A percentile compares a stretch with the other conserved stretches of the same genome.
phyloP scores from a whole-genome alignment of 106 monocot genomes.

The Narthecium ossifragum region DNA sequence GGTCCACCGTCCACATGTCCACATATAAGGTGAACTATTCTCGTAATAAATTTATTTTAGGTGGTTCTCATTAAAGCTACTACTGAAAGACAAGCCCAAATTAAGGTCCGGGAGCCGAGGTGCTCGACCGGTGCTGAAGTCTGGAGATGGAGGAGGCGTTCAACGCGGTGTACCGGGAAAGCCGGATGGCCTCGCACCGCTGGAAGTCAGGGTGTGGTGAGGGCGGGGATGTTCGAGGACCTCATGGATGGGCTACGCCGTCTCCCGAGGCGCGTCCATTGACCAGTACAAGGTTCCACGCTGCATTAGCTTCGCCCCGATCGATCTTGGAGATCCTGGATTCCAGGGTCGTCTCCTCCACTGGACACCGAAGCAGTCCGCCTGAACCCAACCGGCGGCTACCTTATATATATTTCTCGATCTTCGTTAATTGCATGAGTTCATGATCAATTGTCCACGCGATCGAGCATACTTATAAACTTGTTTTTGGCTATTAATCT shows the following conservation, averaged over 20 bases:
- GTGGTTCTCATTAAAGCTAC: no score
- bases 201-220: slow-evolving; percentile 81
- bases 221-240: slow-evolving; percentile 76
- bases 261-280: slow-evolving; percentile 77
- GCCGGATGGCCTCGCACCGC: slow-evolving; percentile 71
- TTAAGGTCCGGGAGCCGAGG: background rate
- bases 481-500: no score
- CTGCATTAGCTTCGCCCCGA: slow-evolving; percentile 60
- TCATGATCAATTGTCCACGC: no score
- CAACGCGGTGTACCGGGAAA: slow-evolving; percentile 78
- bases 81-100: slow-evolving; percentile 10
- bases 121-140: slow-evolving; percentile 63
- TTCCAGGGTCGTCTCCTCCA: slow-evolving; percentile 40
- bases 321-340: slow-evolving; percentile 68
- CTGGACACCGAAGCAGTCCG: slow-evolving; percentile 43
- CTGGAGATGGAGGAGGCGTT: slow-evolving; percentile 67
- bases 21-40: no score
- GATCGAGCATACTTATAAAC: no score
- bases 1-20: no score
- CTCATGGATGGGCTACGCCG: slow-evolving; percentile 88
- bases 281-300: slow-evolving; percentile 93
- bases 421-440: no score
- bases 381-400: no score
- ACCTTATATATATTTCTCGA: no score
- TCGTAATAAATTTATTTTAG: no score